phyloP scores from a whole-genome alignment of 495 filamentous ascomycete species.

The Aspergillus coremiiformis region DNA sequence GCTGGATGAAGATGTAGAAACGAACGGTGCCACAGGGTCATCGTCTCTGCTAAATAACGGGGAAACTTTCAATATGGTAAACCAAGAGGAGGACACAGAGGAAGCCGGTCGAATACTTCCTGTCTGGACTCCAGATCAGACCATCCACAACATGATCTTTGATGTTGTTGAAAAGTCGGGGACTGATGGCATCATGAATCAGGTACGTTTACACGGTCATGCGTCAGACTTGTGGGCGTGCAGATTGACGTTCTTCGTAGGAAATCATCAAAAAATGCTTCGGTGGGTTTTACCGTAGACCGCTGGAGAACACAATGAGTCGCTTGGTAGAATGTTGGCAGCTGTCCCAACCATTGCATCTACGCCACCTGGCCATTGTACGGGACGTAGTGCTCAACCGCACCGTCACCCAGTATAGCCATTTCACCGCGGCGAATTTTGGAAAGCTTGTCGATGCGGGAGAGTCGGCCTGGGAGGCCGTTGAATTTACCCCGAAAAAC shows the following conservation, averaged over 20 bases:
- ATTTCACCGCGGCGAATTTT: constrained; percentile 52
- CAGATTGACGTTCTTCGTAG: constrained; percentile 16
- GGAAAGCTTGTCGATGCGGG: constrained; percentile 50
- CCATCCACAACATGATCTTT: constrained; percentile 47
- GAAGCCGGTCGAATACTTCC: constrained; percentile 37
- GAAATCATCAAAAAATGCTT: constrained; percentile 42
- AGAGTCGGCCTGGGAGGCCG: constrained; percentile 50
- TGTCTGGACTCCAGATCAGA: constrained; percentile 48
- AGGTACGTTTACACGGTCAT: too few species aligned
- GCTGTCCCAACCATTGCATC: constrained; percentile 53
- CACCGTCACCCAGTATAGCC: constrained; percentile 49
- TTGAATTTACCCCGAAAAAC: constrained; percentile 39
- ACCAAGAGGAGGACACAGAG: constrained; percentile 24
- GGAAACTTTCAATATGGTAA: constrained; percentile 17
- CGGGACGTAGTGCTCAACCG: constrained; percentile 49
- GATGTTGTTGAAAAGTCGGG: constrained; percentile 46
- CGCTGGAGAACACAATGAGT: constrained; percentile 48
- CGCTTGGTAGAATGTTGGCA: constrained; percentile 54
- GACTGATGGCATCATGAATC: constrained; percentile 44
- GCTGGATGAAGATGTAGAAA: constrained; percentile 34
- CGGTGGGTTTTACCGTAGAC: constrained; percentile 50
- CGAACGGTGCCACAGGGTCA: constrained; percentile 19
- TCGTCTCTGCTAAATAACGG: constrained; percentile 14
- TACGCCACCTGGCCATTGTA: constrained; percentile 57
- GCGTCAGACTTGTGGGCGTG: not conserved